A percentile compares a stretch with the other conserved stretches of the same genome.
phyloP scores from a whole-genome alignment of 306 rosid genomes.

The Crotalaria pallida region DNA sequence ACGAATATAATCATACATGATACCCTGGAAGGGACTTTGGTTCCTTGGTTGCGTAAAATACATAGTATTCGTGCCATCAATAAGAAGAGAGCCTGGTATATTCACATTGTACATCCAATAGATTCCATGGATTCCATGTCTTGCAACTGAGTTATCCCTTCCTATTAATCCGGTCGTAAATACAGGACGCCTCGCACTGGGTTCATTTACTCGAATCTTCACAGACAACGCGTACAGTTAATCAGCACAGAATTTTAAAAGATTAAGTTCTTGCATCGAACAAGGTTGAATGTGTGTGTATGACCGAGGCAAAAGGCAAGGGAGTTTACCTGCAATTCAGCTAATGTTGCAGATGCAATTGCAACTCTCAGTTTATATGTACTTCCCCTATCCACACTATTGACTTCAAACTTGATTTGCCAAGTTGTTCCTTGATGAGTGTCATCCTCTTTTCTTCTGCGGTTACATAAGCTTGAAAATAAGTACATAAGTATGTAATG shows the following conservation, averaged over 20 bases:
- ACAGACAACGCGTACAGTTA: neutral
- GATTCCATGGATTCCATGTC: slow-evolving; percentile 76
- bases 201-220: slow-evolving; percentile 57
- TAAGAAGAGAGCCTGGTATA: slow-evolving; percentile 32
- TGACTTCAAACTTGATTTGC: slow-evolving; percentile 76
- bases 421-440: slow-evolving; percentile 75
- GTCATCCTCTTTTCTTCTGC: slow-evolving; percentile 54
- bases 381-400: slow-evolving; percentile 33
- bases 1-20: slow-evolving; percentile 79
- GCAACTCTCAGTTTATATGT: slow-evolving; percentile 72
- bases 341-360: slow-evolving; percentile 70
- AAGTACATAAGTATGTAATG: neutral
- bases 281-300: neutral
- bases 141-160: slow-evolving; percentile 69
- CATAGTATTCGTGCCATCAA: slow-evolving; percentile 45
- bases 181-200: slow-evolving; percentile 25
- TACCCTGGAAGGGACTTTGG: slow-evolving; percentile 38
- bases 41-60: slow-evolving; percentile 58
- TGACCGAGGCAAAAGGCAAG: neutral
- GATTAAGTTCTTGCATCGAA: neutral
- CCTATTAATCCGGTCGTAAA: slow-evolving; percentile 57
- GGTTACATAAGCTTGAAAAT: slow-evolving; percentile 16
- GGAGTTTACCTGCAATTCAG: slow-evolving; percentile 70
- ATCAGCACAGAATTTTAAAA: slow-evolving; percentile 7
- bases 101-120: slow-evolving; percentile 55